Conservation (phyloP, 2,329 filamentous ascomycete genomes). For the Botrytis squamosa region DNA sequence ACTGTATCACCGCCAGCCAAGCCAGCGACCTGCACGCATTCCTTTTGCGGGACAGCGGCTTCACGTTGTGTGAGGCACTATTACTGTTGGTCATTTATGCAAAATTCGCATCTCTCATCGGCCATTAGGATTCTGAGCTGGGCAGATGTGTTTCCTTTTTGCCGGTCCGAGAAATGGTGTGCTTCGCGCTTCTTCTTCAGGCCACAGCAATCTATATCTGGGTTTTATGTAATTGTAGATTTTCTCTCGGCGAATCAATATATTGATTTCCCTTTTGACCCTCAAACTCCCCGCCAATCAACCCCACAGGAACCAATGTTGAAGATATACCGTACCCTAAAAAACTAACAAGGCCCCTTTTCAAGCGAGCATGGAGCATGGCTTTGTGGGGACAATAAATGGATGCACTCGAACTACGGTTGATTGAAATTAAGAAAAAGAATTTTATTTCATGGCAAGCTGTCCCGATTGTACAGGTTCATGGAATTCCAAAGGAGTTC, state of each 20-base stretch:
- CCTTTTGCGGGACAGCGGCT: slow-evolving; percentile 13
- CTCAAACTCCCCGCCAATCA: slow-evolving; percentile 10
- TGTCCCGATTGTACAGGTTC: neutral
- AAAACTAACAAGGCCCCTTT: slow-evolving; percentile 14
- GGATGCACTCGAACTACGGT: slow-evolving; percentile 5
- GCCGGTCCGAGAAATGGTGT: neutral
- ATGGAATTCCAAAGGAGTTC: slow-evolving; percentile 3
- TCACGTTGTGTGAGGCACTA: slow-evolving; percentile 8
- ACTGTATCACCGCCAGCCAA: slow-evolving; percentile 20
- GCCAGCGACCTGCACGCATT: slow-evolving; percentile 16
- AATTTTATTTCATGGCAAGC: slow-evolving; percentile 4
- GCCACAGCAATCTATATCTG: neutral
- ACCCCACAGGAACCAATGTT: slow-evolving; percentile 12
- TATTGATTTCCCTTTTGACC: neutral
- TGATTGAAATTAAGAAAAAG: neutral
- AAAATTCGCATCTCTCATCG: neutral
- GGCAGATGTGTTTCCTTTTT: neutral
- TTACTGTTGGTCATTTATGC: slow-evolving; percentile 12
- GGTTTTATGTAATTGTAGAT: neutral
- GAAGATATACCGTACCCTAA: slow-evolving; percentile 9
- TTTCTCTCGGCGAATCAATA: slow-evolving; percentile 6
- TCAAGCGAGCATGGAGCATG: slow-evolving; percentile 16
- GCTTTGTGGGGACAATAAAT: neutral
- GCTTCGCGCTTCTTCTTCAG: neutral
- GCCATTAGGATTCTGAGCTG: neutral